A percentile compares a stretch with the other conserved stretches of the same genome.
Evolutionary conservation across 305 asterid genomes (phyloP).

Genomic region (Coffea humblotiana): DNA sequence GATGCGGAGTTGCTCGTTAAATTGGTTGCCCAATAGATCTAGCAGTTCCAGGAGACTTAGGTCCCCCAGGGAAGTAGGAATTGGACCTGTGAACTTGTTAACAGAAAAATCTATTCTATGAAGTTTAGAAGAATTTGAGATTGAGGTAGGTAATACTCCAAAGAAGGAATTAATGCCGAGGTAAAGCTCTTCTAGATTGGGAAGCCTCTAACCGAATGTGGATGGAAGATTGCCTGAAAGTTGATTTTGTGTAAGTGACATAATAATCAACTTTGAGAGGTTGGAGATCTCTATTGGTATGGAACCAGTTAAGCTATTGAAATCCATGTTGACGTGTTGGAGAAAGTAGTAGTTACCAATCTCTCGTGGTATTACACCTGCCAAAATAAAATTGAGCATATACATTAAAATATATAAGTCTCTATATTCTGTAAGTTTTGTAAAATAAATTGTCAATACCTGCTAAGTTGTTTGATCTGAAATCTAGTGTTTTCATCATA

Average conservation of each 20-base stretch:
- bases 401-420: no score
- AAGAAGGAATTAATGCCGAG: not conserved
- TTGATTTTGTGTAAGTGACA: not conserved
- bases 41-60: not conserved
- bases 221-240: conserved; percentile 8
- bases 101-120: conserved; percentile 17
- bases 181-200: conserved; percentile 5
- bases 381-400: no score
- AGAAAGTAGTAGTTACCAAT: conserved; percentile 20
- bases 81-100: conserved; percentile 31
- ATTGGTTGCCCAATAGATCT: not conserved
- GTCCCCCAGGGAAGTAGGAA: conserved; percentile 20
- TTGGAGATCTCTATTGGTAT: conserved; percentile 21
- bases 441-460: not conserved
- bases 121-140: conserved; percentile 24
- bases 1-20: not conserved
- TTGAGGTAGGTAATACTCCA: conserved; percentile 29
- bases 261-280: not conserved
- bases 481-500: not conserved
- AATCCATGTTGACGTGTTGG: not conserved
- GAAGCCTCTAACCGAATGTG: conserved; percentile 3
- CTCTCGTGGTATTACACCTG: conserved; percentile 21
- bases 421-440: not conserved
- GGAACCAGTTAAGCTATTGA: conserved; percentile 17
- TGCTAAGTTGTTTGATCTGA: not conserved